A percentile compares a stretch with the other conserved stretches of the same genome.
Evolutionary conservation across 768 basidiomycete species (phyloP).

Genomic region (Pilatotrama ljubarskyi): DNA sequence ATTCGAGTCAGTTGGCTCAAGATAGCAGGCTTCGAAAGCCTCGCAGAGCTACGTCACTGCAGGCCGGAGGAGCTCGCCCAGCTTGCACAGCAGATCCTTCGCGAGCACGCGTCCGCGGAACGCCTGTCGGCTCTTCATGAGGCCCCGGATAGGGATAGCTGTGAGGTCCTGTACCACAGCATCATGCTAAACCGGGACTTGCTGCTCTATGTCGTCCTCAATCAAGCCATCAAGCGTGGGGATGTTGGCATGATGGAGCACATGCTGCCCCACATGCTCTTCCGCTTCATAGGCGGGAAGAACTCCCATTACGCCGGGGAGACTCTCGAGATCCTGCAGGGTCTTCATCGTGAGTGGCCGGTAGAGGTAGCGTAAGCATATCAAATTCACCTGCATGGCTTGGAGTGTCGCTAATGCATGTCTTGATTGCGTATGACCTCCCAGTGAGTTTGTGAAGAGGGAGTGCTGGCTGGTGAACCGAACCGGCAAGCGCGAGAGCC

Average conservation of each 20-base stretch:
- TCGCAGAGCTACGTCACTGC: constrained; percentile 30
- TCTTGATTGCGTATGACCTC: background rate
- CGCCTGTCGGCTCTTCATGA: constrained; percentile 26
- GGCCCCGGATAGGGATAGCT: constrained; percentile 28
- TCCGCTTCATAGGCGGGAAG: constrained; percentile 28
- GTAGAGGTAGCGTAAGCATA: no score
- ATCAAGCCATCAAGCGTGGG: constrained; percentile 37
- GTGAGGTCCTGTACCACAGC: constrained; percentile 27
- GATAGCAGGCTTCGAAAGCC: constrained; percentile 24
- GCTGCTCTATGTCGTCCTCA: constrained; percentile 38
- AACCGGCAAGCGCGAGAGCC: constrained; percentile 25
- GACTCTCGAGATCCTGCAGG: constrained; percentile 31
- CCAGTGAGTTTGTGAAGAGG: background rate
- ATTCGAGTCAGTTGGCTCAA: constrained; percentile 36
- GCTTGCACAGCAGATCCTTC: constrained; percentile 33
- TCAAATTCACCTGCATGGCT: no score
- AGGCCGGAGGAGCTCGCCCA: constrained; percentile 30
- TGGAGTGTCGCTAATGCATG: no score
- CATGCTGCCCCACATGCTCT: constrained; percentile 26
- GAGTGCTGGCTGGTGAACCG: constrained; percentile 20
- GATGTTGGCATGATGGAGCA: constrained; percentile 30
- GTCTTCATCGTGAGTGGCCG: constrained; percentile 31
- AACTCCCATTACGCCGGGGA: constrained; percentile 31
- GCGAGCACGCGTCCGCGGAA: constrained; percentile 32
- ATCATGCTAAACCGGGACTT: constrained; percentile 40